phyloP scores from a whole-genome alignment of 1,284 basidiomycete genomes.

The Sporisorium graminicola region DNA sequence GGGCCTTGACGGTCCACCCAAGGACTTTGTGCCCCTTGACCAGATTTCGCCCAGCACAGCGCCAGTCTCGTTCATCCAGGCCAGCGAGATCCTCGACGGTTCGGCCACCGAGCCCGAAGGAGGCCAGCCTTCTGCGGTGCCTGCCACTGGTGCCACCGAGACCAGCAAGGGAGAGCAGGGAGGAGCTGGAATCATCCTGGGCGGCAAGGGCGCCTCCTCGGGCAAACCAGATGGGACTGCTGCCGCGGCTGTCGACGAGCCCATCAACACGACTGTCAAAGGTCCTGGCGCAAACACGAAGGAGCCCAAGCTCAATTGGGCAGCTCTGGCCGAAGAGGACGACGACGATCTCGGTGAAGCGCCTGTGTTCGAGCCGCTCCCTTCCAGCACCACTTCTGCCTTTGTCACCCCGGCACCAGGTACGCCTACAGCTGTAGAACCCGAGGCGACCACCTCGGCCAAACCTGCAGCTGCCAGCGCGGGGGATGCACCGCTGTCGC shows the following conservation, averaged over 20 bases:
- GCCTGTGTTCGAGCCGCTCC: conserved; percentile 37
- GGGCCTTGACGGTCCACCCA: conserved; percentile 26
- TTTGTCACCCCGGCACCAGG: conserved; percentile 33
- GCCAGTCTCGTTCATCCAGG: conserved; percentile 50
- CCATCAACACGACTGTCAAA: conserved; percentile 31
- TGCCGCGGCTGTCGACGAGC: conserved; percentile 25
- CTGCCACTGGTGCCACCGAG: conserved; percentile 8
- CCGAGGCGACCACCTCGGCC: conserved; percentile 7
- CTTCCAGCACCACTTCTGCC: conserved; percentile 35
- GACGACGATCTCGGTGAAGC: conserved; percentile 49
- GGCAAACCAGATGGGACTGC: conserved; percentile 31
- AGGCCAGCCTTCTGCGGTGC: conserved; percentile 26
- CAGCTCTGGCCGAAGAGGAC: conserved; percentile 48
- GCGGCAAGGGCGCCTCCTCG: conserved; percentile 12
- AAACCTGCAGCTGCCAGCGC: background rate
- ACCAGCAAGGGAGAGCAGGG: conserved; percentile 30
- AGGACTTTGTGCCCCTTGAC: conserved; percentile 22
- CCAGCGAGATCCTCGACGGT: conserved; percentile 36
- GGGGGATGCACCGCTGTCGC: conserved; percentile 13
- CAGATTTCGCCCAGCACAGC: conserved; percentile 10
- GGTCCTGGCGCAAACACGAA: background rate
- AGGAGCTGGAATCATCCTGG: conserved; percentile 22
- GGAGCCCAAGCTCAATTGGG: conserved; percentile 51
- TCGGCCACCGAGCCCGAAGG: conserved; percentile 31
- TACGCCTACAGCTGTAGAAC: conserved; percentile 16